Percentiles rank a stretch among this genome's conserved stretches.
These are phyloP conservation scores for Auricularia heimuer DNA, from an alignment of 768 basidiomycete genomes.

Conservation along the genomic window DNA sequence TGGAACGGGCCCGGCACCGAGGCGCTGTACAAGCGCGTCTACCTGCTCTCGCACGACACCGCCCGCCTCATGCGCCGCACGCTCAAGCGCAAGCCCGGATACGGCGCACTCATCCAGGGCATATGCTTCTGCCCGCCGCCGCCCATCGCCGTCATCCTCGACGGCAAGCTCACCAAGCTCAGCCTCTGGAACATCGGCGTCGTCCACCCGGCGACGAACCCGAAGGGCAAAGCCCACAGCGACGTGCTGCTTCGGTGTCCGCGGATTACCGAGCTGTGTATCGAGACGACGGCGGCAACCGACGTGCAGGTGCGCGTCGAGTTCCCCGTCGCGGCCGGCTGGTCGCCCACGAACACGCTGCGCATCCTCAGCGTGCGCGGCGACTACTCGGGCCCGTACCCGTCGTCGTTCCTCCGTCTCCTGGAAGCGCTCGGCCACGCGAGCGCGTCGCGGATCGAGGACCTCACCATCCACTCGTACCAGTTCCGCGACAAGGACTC, in stretches of 20 bases:
- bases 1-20: not conserved
- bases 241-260: not conserved
- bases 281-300: not conserved
- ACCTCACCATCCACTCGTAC: slow-evolving; percentile 1
- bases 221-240: not conserved
- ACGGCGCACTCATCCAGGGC: not conserved
- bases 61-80: not conserved
- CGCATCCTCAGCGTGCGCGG: not conserved
- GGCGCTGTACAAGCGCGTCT: not conserved
- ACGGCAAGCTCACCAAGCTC: not conserved
- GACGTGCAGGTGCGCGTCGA: not conserved
- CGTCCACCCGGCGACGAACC: not conserved
- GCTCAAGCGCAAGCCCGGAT: not conserved
- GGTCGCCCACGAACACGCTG: not conserved
- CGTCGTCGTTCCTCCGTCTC: not conserved
- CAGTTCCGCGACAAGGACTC: not conserved
- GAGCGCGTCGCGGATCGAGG: not conserved
- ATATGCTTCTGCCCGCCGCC: slow-evolving; percentile 1
- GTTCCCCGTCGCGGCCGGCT: not conserved
- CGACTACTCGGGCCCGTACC: not conserved
- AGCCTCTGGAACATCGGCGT: not conserved
- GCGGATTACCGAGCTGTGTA: not conserved
- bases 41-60: not conserved
- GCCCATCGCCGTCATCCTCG: slow-evolving; percentile 1
- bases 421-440: not conserved